These are phyloP conservation scores for Thielaviopsis punctulata DNA, from an alignment of 2,329 filamentous ascomycete species.

Conservation along the genomic window DNA sequence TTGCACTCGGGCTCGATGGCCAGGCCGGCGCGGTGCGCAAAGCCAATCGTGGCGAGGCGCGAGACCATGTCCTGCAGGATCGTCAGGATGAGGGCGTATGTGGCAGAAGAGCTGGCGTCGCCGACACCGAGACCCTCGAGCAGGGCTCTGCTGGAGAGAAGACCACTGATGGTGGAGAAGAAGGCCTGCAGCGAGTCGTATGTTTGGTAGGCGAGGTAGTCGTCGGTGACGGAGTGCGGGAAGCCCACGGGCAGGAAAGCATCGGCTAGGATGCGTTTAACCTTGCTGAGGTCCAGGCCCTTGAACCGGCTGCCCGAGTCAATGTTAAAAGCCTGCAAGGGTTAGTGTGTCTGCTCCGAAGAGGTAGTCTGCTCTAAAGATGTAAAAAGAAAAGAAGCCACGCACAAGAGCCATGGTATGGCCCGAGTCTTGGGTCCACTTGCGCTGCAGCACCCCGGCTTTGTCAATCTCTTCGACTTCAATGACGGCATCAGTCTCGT, in stretches of 20 bases:
- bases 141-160: slow-evolving; percentile 68
- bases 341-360: not conserved
- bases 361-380: not conserved
- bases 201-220: slow-evolving; percentile 60
- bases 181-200: slow-evolving; percentile 71
- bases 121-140: slow-evolving; percentile 69
- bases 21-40: slow-evolving; percentile 67
- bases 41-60: slow-evolving; percentile 67
- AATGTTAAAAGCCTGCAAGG: not conserved
- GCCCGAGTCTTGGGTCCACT: slow-evolving; percentile 16
- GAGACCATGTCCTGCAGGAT: slow-evolving; percentile 70
- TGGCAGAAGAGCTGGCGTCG: slow-evolving; percentile 61
- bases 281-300: not conserved
- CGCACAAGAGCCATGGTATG: slow-evolving; percentile 5
- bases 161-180: slow-evolving; percentile 61
- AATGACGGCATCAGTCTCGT: slow-evolving; percentile 11
- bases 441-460: slow-evolving; percentile 20
- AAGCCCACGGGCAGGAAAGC: slow-evolving; percentile 80
- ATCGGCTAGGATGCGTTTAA: slow-evolving; percentile 30
- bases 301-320: not conserved
- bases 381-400: not conserved
- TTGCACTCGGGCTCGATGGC: slow-evolving; percentile 84
- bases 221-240: slow-evolving; percentile 66
- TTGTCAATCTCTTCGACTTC: slow-evolving; percentile 23
- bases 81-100: slow-evolving; percentile 63